Evolutionary conservation across 202 grass and related monocot genomes (phyloP), one percentile per base, ranked within the genome.

Genomic region (Setaria viridis): DNA sequence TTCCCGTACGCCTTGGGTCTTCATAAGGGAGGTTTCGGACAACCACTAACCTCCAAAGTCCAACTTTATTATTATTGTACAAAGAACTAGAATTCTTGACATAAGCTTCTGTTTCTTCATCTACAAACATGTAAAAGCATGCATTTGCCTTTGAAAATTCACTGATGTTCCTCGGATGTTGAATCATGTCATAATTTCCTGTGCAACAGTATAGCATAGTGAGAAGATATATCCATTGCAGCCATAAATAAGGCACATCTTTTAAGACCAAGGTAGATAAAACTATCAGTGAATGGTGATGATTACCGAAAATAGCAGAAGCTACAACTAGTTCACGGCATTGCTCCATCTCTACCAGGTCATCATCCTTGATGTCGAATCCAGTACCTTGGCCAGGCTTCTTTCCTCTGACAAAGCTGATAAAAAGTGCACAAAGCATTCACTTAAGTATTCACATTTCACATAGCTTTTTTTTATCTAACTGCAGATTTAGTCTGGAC

Each of bases 71-170:
- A 64, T 74, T 85, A 64, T 34, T 78, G 48, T 91, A 88, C 21
- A 88, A 4, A 34, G 86, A 82, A 80, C 86, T 99, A 77, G 90
- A 90, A 78, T 96, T 99, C 69, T 90, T 94, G 67, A 91, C 85
- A 87, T 94, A 94, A 58, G 76, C 81, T 45, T 93, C 87, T 83
- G 97, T 99, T 91, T 96, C 90, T 80, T 99, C 94, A 68, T 99
- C 97, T 30, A 99, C 97, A 87, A 99, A 99, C 94, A 99, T 99
- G 82, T 96, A 99, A 82, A 99, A 99, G 47, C 92, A 96, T 63
- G 87, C 94, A 79, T 92, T 90, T 67, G 72, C 80, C 77, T 99
- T 96, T 62, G 97, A 85, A 80, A 92, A 86, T 80, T 90, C 88
- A 63, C 94, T 96, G 46, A 94, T 85, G 79, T 99, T 96, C 63